A percentile compares a stretch with the other conserved stretches of the same genome.
Evolutionary conservation across 176 grass and related monocot genomes (phyloP).

Genomic region (Rhynchospora breviuscula): DNA sequence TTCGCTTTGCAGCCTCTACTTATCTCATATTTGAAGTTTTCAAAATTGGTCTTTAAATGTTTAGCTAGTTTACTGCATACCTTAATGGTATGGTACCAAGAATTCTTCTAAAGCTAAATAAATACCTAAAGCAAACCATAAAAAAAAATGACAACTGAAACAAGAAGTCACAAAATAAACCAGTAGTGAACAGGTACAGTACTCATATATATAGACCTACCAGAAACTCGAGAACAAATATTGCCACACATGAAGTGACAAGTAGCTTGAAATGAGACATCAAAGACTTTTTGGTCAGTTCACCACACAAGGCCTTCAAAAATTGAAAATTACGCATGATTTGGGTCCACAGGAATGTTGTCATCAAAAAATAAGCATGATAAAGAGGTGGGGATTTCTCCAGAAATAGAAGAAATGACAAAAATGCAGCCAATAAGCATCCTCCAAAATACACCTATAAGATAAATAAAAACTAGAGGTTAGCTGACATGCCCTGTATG

Average conservation of each 20-base stretch:
- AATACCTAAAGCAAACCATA: not conserved
- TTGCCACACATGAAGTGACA: slow-evolving; percentile 39
- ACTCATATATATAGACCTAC: slow-evolving; percentile 30
- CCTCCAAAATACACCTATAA: slow-evolving; percentile 70
- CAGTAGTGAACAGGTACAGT: not conserved
- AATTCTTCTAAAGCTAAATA: not conserved
- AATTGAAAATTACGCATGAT: slow-evolving; percentile 59
- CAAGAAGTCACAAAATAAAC: not conserved
- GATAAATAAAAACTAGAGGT: slow-evolving; percentile 4
- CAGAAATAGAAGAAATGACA: slow-evolving; percentile 58
- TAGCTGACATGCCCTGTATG: not conserved
- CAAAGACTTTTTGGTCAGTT: slow-evolving; percentile 48
- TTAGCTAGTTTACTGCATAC: not conserved
- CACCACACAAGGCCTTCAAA: slow-evolving; percentile 56
- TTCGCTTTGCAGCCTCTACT: not conserved
- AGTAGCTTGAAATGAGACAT: slow-evolving; percentile 65
- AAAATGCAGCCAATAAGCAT: slow-evolving; percentile 58
- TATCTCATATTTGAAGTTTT: slow-evolving; percentile 19
- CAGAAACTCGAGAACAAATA: slow-evolving; percentile 82
- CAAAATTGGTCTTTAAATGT: not conserved
- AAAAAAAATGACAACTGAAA: not conserved
- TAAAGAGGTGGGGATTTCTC: slow-evolving; percentile 91
- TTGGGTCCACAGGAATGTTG: slow-evolving; percentile 87
- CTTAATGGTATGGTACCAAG: not conserved
- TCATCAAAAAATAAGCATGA: slow-evolving; percentile 83